Conservation (phyloP, 2,329 filamentous ascomycete genomes). For the Aspergillus latus region DNA sequence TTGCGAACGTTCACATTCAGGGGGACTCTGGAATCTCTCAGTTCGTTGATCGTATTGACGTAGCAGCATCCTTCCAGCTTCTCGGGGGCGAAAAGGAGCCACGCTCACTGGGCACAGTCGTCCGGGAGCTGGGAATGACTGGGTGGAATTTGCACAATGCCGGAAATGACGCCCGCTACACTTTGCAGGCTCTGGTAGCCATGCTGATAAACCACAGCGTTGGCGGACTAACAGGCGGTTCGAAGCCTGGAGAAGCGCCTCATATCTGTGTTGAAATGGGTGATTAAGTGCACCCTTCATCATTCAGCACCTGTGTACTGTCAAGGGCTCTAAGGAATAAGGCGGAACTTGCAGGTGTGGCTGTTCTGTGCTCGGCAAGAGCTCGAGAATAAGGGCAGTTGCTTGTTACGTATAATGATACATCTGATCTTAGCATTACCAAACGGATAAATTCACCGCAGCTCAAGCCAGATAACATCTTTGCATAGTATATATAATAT, state of each 20-base stretch:
- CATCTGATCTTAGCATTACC: too few species aligned
- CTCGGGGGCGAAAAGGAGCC: conserved; percentile 56
- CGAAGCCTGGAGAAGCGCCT: neutral
- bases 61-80: conserved; percentile 66
- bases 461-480: too few species aligned
- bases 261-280: neutral
- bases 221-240: neutral
- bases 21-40: conserved; percentile 14
- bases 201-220: conserved; percentile 38
- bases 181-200: conserved; percentile 69
- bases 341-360: too few species aligned
- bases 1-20: conserved; percentile 59
- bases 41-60: conserved; percentile 70
- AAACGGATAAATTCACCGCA: too few species aligned
- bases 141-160: conserved; percentile 77
- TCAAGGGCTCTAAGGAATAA: too few species aligned
- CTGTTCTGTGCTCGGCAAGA: too few species aligned
- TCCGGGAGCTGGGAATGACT: conserved; percentile 63
- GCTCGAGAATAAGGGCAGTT: too few species aligned
- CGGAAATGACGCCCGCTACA: conserved; percentile 81
- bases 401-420: too few species aligned
- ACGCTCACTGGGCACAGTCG: conserved; percentile 60
- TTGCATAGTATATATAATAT: too few species aligned
- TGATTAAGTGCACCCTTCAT: neutral
- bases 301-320: neutral